These are phyloP conservation scores for Hibiscus syriacus DNA, from an alignment of 345 rosid species.

Conservation along the genomic window DNA sequence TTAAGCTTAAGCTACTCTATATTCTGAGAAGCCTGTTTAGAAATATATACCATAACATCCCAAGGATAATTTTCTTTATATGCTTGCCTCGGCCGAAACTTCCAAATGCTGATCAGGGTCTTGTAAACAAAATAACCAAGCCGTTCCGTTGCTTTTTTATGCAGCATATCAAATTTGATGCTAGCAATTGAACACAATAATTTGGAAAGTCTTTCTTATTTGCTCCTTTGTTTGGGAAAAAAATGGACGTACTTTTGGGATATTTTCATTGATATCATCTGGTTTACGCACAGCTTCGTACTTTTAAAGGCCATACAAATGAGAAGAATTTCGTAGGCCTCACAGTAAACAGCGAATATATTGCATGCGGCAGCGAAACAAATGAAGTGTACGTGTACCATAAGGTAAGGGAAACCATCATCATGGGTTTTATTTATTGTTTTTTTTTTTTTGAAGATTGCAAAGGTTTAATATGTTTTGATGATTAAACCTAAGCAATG, in stretches of 20 bases:
- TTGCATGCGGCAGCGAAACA: conserved; percentile 93
- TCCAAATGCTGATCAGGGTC: background rate
- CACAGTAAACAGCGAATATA: conserved; percentile 70
- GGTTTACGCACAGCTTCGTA: conserved; percentile 53
- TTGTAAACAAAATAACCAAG: background rate
- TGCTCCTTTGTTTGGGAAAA: background rate
- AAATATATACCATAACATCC: background rate
- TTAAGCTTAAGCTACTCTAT: background rate
- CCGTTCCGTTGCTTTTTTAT: too few species aligned
- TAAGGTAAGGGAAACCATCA: conserved; percentile 44
- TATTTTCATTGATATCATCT: background rate
- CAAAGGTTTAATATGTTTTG: too few species aligned
- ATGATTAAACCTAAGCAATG: too few species aligned
- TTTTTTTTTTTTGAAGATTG: background rate
- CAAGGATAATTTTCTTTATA: background rate
- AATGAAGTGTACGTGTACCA: conserved; percentile 95
- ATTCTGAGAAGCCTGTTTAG: background rate
- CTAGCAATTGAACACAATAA: background rate
- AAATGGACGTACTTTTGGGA: background rate
- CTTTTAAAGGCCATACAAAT: conserved; percentile 82
- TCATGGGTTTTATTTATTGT: background rate
- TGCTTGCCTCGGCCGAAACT: background rate
- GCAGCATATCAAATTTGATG: background rate
- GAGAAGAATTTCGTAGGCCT: conserved; percentile 97
- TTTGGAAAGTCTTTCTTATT: background rate